phyloP scores from a whole-genome alignment of 1,284 basidiomycete genomes.

The Stereum hirsutum region DNA sequence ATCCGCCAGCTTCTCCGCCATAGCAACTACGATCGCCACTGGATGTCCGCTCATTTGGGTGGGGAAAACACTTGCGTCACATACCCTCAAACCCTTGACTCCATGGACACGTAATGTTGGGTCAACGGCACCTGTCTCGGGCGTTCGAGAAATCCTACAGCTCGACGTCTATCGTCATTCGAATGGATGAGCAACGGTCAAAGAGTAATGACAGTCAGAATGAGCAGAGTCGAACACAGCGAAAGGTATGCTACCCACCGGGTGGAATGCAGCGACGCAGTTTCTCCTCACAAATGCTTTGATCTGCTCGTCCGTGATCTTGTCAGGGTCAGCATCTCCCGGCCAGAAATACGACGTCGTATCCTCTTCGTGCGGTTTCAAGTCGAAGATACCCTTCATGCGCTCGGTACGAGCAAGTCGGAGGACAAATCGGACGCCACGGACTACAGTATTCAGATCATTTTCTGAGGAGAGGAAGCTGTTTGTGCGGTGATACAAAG shows the following conservation, averaged over 20 bases:
- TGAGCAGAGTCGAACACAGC: background rate
- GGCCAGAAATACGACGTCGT: constrained; percentile 22
- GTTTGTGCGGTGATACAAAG: background rate
- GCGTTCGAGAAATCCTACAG: too few relatives aligned
- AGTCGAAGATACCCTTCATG: constrained; percentile 19
- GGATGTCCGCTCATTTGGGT: constrained; percentile 22
- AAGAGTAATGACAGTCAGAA: too few relatives aligned
- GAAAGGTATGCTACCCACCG: constrained; percentile 19
- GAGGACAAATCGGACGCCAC: constrained; percentile 18
- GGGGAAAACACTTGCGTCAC: constrained; percentile 39
- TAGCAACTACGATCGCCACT: constrained; percentile 18
- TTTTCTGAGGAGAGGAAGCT: constrained; percentile 14
- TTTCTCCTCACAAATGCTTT: constrained; percentile 25
- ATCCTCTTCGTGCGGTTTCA: constrained; percentile 17
- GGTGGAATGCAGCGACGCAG: constrained; percentile 30
- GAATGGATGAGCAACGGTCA: too few relatives aligned
- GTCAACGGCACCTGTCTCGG: constrained; percentile 30
- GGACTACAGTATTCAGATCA: constrained; percentile 19
- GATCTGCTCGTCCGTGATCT: constrained; percentile 28
- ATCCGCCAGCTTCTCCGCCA: constrained; percentile 24
- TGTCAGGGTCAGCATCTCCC: constrained; percentile 17
- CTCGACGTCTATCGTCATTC: too few relatives aligned
- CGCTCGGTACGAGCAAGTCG: constrained; percentile 17
- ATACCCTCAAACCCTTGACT: constrained; percentile 29
- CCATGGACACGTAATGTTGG: constrained; percentile 36